These are phyloP conservation scores for Malus domestica DNA, from an alignment of 306 rosid genomes.

Conservation along the genomic window ASM211411v1 NC_041791.1:36222001-36222500, in stretches of 20 bases:
- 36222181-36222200: not conserved
- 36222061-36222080: conserved; percentile 48
- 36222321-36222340: not conserved
- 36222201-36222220: not conserved
- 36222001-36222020: conserved; percentile 44
- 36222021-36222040: conserved; percentile 31
- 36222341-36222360: no score
- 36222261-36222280: conserved; percentile 36
- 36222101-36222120: conserved; percentile 8
- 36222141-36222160: no score
- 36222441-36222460: conserved; percentile 56
- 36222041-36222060: conserved; percentile 28
- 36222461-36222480: conserved; percentile 52
- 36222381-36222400: no score
- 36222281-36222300: conserved; percentile 38
- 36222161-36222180: no score
- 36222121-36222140: no score
- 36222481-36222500: conserved; percentile 21
- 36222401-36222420: conserved; percentile 29
- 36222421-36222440: conserved; percentile 59
- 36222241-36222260: not conserved
- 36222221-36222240: not conserved
- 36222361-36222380: no score
- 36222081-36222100: conserved; percentile 50
- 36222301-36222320: conserved; percentile 44